Percentiles rank a stretch among this genome's conserved stretches.
phyloP scores from a whole-genome alignment of 306 rosid species.

The Hippophae tibetana region DNA sequence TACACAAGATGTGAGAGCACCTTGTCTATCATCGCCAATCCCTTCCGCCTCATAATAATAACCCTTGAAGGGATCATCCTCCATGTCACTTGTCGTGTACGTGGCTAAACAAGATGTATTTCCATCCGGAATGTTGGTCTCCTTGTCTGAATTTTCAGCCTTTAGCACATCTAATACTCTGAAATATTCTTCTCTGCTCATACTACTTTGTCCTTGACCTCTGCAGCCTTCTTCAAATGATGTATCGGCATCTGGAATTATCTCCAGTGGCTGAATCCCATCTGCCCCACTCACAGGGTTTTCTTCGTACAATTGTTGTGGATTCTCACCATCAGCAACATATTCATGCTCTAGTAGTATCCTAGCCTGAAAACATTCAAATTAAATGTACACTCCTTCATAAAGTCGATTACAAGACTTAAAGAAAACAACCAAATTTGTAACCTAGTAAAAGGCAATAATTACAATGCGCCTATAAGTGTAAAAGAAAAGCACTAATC shows the following conservation, averaged over 20 bases:
- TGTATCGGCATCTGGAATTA: constrained; percentile 21
- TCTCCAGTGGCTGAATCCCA: constrained; percentile 24
- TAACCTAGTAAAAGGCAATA: constrained; percentile 1
- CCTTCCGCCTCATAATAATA: constrained; percentile 54
- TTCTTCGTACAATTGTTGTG: constrained; percentile 19
- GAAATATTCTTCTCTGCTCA: constrained; percentile 60
- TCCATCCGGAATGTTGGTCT: constrained; percentile 47
- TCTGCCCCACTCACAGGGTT: constrained; percentile 24
- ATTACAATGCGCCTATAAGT: neutral
- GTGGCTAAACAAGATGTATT: constrained; percentile 80
- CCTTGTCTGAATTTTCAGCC: constrained; percentile 57
- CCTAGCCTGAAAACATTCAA: constrained; percentile 62
- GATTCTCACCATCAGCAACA: constrained; percentile 36
- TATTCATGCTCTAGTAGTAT: constrained; percentile 49
- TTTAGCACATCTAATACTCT: constrained; percentile 66
- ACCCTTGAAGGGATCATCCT: constrained; percentile 53
- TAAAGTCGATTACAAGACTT: neutral
- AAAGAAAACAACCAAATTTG: neutral
- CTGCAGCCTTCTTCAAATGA: constrained; percentile 24
- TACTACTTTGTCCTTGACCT: constrained; percentile 30
- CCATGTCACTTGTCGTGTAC: constrained; percentile 63
- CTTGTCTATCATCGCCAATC: constrained; percentile 37
- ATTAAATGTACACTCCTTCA: constrained; percentile 6
- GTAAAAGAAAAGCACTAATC: neutral
- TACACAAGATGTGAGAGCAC: constrained; percentile 66